Conservation (phyloP, 2,329 filamentous ascomycete genomes). For the Coniochaeta sp. region DNA sequence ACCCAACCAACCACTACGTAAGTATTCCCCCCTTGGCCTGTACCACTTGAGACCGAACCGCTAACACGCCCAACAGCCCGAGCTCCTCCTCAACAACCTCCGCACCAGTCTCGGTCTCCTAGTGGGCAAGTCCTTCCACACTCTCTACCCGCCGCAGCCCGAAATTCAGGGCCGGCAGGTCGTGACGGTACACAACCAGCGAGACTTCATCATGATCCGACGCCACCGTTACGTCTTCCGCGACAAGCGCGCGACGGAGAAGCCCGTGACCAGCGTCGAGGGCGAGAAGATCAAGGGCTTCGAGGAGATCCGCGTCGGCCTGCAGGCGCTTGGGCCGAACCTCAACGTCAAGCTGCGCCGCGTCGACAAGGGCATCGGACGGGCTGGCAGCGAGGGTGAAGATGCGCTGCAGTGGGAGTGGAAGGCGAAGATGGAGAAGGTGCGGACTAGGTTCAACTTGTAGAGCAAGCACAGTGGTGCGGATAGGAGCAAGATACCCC, state of each 20-base stretch:
- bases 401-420: constrained; percentile 89
- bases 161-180: constrained; percentile 84
- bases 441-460: constrained; percentile 87
- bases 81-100: constrained; percentile 79
- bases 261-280: constrained; percentile 73
- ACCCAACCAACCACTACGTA: constrained; percentile 74
- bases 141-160: constrained; percentile 71
- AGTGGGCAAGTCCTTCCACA: constrained; percentile 77
- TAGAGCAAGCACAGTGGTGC: constrained; percentile 30
- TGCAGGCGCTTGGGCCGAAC: constrained; percentile 50
- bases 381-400: constrained; percentile 59
- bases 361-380: constrained; percentile 80
- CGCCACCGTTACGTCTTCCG: constrained; percentile 89
- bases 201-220: constrained; percentile 91
- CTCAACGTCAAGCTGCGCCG: constrained; percentile 77
- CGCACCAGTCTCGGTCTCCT: constrained; percentile 85
- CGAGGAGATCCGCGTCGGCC: constrained; percentile 74
- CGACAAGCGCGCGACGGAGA: constrained; percentile 80
- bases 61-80: constrained; percentile 13
- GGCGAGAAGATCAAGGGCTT: constrained; percentile 79
- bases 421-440: constrained; percentile 93
- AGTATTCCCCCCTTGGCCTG: constrained; percentile 62
- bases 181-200: constrained; percentile 87
- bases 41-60: constrained; percentile 64
- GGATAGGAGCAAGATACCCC: neutral